Evolutionary conservation across 768 basidiomycete genomes (phyloP).

Genomic region (Tubosaeta sp.): DNA sequence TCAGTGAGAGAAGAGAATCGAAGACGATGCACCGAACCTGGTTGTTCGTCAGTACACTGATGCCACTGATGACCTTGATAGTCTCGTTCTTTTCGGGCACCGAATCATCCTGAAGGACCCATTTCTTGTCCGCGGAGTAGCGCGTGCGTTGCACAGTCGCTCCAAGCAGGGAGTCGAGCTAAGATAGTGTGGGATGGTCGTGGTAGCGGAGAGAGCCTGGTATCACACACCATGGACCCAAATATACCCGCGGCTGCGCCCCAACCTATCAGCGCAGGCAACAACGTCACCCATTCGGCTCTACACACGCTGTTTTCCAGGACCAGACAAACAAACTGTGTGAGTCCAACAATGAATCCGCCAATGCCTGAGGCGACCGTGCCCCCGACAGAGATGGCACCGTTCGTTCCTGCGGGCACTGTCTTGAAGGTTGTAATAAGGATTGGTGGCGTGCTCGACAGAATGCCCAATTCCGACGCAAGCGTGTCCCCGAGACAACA

Average conservation of each 20-base stretch:
- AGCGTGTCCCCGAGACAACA: constrained; percentile 91
- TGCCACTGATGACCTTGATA: constrained; percentile 57
- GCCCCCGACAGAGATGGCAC: constrained; percentile 74
- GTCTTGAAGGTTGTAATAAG: constrained; percentile 72
- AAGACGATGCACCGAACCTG: constrained; percentile 45
- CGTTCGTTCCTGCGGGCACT: constrained; percentile 90
- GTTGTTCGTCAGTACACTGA: constrained; percentile 76
- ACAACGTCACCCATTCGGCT: constrained; percentile 33
- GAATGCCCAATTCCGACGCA: constrained; percentile 89
- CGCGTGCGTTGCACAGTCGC: constrained; percentile 82
- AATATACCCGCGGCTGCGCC: constrained; percentile 65
- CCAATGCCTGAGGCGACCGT: constrained; percentile 70
- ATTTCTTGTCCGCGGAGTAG: constrained; percentile 57
- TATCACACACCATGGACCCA: constrained; percentile 51
- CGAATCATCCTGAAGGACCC: constrained; percentile 58
- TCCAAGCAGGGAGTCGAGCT: constrained; percentile 85
- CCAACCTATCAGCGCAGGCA: constrained; percentile 47
- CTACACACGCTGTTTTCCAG: constrained; percentile 60
- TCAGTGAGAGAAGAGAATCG: constrained; percentile 1
- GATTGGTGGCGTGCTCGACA: constrained; percentile 62
- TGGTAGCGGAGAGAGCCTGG: not conserved
- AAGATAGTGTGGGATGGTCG: not conserved
- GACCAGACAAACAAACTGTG: constrained; percentile 52
- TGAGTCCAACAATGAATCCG: constrained; percentile 65
- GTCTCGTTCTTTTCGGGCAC: constrained; percentile 36